A percentile compares a stretch with the other conserved stretches of the same genome.
Conservation (phyloP, 2,329 filamentous ascomycete species). For the Fusarium sp. region DNA sequence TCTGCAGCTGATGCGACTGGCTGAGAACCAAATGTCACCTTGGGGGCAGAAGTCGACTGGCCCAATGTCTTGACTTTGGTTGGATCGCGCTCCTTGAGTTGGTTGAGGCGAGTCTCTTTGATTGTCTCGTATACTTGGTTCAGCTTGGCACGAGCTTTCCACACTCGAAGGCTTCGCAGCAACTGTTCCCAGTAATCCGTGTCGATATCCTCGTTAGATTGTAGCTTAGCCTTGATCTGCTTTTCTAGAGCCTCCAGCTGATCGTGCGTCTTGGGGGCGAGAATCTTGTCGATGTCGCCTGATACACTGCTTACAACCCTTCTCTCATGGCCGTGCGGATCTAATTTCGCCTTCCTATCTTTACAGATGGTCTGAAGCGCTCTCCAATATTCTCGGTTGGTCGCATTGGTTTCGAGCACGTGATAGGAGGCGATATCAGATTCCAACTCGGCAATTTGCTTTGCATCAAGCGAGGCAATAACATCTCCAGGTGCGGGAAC, state of each 20-base stretch:
- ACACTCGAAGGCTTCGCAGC: slow-evolving; percentile 83
- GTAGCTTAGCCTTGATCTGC: slow-evolving; percentile 87
- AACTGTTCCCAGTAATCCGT: slow-evolving; percentile 98
- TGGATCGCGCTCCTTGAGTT: slow-evolving; percentile 74
- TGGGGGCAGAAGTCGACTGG: slow-evolving; percentile 18
- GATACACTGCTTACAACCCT: slow-evolving; percentile 85
- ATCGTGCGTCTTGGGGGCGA: slow-evolving; percentile 85
- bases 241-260: slow-evolving; percentile 88
- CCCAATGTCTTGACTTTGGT: slow-evolving; percentile 65
- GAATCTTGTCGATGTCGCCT: slow-evolving; percentile 86
- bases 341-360: slow-evolving; percentile 76
- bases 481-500: slow-evolving; percentile 85
- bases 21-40: slow-evolving; percentile 6
- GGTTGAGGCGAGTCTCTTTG: slow-evolving; percentile 74
- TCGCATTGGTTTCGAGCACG: slow-evolving; percentile 79
- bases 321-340: slow-evolving; percentile 71
- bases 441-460: slow-evolving; percentile 79
- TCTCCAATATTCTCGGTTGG: slow-evolving; percentile 92
- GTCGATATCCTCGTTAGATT: slow-evolving; percentile 91
- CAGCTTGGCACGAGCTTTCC: slow-evolving; percentile 91
- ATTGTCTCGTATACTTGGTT: slow-evolving; percentile 82
- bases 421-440: slow-evolving; percentile 85
- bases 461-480: slow-evolving; percentile 76
- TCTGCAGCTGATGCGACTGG: slow-evolving; percentile 7
- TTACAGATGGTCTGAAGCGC: slow-evolving; percentile 87